Conservation (phyloP, 192 early-diverging fungal species). For the Coemansia sp. region DNA sequence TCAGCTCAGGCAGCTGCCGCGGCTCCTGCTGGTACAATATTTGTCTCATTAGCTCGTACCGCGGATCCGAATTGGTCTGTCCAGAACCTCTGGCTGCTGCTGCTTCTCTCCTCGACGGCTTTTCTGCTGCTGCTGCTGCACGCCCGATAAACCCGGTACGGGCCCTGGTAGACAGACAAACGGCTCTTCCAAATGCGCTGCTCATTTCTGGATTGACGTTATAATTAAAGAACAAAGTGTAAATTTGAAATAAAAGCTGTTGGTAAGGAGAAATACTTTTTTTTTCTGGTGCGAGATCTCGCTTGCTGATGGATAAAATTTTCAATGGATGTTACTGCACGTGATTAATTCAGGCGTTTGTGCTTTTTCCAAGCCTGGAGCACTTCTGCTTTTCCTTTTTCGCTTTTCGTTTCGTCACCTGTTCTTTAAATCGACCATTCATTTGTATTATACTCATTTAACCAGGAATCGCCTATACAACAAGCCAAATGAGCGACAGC, state of each 20-base stretch:
- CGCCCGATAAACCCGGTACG: background rate
- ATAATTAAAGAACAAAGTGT: background rate
- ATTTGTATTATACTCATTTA: background rate
- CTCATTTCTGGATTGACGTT: constrained; percentile 4
- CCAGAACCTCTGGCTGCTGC: constrained; percentile 3
- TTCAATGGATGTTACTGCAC: background rate
- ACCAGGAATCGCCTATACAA: background rate
- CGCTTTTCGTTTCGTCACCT: background rate
- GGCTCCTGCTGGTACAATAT: constrained; percentile 66
- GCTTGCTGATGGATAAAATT: background rate
- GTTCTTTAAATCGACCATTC: background rate
- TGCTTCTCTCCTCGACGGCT: constrained; percentile 9
- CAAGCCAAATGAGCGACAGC: background rate
- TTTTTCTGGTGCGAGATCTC: background rate
- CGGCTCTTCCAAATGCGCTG: constrained; percentile 1
- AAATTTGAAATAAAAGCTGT: background rate
- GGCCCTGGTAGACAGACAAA: constrained; percentile 6
- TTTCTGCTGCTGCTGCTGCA: constrained; percentile 17
- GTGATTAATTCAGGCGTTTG: background rate
- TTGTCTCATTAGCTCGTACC: constrained; percentile 71
- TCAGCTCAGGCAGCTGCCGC: constrained; percentile 39
- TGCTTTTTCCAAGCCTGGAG: too few relatives aligned
- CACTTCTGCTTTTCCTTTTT: background rate
- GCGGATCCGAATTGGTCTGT: constrained; percentile 51
- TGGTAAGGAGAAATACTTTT: background rate